Evolutionary conservation across 345 rosid species (phyloP).

Genomic region (Laguncularia racemosa): DNA sequence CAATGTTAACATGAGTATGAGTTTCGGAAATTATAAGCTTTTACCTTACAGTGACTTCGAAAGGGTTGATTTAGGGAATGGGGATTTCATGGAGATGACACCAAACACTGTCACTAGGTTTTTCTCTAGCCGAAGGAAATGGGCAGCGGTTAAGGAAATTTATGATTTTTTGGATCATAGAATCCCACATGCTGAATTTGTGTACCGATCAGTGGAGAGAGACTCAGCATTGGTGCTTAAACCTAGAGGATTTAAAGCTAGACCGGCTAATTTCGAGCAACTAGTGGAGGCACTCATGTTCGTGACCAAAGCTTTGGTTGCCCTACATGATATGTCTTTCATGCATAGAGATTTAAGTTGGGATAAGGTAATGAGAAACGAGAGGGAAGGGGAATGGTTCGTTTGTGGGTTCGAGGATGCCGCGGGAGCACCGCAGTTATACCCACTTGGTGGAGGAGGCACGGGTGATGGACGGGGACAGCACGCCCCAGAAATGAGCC

Average conservation of each 20-base stretch:
- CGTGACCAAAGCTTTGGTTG: slow-evolving; percentile 85
- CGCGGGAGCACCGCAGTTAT: slow-evolving; percentile 68
- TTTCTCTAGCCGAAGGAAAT: slow-evolving; percentile 54
- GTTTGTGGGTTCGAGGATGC: slow-evolving; percentile 81
- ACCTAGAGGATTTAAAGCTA: slow-evolving; percentile 64
- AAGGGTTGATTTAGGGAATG: slow-evolving; percentile 41
- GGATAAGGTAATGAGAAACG: slow-evolving; percentile 68
- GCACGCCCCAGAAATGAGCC: slow-evolving; percentile 87
- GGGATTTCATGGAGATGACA: slow-evolving; percentile 50
- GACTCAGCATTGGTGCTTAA: slow-evolving; percentile 57
- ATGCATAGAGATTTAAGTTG: slow-evolving; percentile 92
- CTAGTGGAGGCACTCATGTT: slow-evolving; percentile 73
- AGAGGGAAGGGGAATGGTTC: slow-evolving; percentile 65
- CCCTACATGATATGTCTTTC: slow-evolving; percentile 84
- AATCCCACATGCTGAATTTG: slow-evolving; percentile 72
- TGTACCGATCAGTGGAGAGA: slow-evolving; percentile 43
- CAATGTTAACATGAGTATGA: slow-evolving; percentile 12
- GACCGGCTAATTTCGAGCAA: slow-evolving; percentile 58
- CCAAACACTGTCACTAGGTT: slow-evolving; percentile 58
- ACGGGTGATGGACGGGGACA: slow-evolving; percentile 39
- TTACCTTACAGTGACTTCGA: slow-evolving; percentile 66
- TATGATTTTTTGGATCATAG: slow-evolving; percentile 70
- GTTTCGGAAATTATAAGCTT: slow-evolving; percentile 6
- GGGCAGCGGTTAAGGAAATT: slow-evolving; percentile 66
- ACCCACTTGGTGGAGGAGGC: slow-evolving; percentile 33